Percentiles rank a stretch among this genome's conserved stretches.
Evolutionary conservation across 1,139 yeast genomes (phyloP).

Genomic region (Saccharomyces pastorianus): DNA sequence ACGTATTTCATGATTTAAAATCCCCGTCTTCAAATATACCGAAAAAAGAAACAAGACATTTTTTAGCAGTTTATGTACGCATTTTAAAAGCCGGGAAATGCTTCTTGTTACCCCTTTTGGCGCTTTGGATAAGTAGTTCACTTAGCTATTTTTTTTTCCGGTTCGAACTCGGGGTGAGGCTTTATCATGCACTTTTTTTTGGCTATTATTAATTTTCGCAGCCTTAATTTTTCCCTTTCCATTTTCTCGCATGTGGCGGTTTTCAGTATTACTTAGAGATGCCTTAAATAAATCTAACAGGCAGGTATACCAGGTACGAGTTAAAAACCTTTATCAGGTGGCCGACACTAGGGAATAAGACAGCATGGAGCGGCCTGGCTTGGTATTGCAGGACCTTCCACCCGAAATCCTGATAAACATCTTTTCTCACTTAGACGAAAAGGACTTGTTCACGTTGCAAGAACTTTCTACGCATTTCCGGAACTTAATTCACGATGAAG

Average conservation of each 20-base stretch:
- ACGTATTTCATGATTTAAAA: background rate
- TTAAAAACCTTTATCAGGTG: background rate
- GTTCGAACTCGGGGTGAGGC: background rate
- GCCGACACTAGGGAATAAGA: background rate
- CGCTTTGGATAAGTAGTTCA: background rate
- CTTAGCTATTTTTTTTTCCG: background rate
- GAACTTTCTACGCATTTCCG: slow-evolving; percentile 50
- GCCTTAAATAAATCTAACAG: background rate
- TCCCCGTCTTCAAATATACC: no score
- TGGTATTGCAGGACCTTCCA: slow-evolving; percentile 38
- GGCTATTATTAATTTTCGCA: background rate
- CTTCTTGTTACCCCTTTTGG: background rate
- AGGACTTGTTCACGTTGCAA: slow-evolving; percentile 42
- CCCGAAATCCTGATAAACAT: slow-evolving; percentile 49
- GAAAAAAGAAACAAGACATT: no score
- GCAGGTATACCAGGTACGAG: background rate
- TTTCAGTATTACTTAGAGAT: background rate
- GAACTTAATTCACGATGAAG: slow-evolving; percentile 45
- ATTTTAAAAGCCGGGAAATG: background rate
- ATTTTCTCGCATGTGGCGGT: background rate
- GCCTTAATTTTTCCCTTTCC: background rate
- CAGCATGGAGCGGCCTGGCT: background rate
- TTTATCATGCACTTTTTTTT: background rate
- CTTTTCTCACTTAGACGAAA: slow-evolving; percentile 50
- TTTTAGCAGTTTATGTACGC: no score